These are phyloP conservation scores for Russula brevipes DNA, from an alignment of 768 basidiomycete species.

Conservation along the genomic window DNA sequence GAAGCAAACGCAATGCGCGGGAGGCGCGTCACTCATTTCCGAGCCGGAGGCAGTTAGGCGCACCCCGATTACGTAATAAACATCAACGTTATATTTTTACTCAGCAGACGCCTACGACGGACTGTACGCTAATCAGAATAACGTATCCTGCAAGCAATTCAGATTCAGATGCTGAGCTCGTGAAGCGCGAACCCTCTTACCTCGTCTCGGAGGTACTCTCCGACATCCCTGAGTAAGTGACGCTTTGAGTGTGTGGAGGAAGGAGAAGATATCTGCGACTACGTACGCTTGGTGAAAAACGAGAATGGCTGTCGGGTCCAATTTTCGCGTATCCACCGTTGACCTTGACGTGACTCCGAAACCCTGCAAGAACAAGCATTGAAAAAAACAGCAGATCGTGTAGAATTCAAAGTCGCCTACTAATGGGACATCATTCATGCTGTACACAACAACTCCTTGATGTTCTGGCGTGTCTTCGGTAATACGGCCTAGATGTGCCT, in stretches of 20 bases:
- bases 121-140: slow-evolving; percentile 45
- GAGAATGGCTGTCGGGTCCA: slow-evolving; percentile 95
- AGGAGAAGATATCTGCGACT: background rate
- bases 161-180: slow-evolving; percentile 1
- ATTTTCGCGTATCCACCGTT: slow-evolving; percentile 91
- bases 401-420: slow-evolving; percentile 36
- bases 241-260: background rate
- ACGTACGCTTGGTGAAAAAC: slow-evolving; percentile 97
- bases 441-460: slow-evolving; percentile 95
- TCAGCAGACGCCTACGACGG: too few species aligned
- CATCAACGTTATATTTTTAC: too few species aligned
- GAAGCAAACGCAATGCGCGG: background rate
- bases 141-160: slow-evolving; percentile 53
- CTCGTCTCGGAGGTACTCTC: slow-evolving; percentile 97
- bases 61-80: background rate
- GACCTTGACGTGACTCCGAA: slow-evolving; percentile 97
- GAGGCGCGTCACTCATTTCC: too few species aligned
- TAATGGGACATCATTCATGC: slow-evolving; percentile 91
- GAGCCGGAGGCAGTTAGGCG: too few species aligned
- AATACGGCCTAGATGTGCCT: slow-evolving; percentile 97
- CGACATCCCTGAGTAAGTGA: slow-evolving; percentile 67
- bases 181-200: slow-evolving; percentile 36
- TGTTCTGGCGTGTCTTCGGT: slow-evolving; percentile 99
- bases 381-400: slow-evolving; percentile 12
- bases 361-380: slow-evolving; percentile 49